Evolutionary conservation across 108 stramenopile genomes (phyloP).

Genomic region (Skeletonema costatum): DNA sequence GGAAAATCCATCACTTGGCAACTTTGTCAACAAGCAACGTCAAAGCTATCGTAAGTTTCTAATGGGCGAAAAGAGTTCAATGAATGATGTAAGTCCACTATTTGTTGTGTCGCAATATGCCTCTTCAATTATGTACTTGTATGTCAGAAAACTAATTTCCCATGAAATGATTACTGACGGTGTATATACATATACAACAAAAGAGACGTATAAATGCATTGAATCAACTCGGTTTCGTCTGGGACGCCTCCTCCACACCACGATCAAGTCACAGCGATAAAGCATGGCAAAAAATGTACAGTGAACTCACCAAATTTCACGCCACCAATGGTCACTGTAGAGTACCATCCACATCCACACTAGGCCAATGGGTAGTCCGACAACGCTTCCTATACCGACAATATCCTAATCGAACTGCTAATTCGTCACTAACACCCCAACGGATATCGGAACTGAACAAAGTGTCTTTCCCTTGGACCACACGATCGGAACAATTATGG

Average conservation of each 20-base stretch:
- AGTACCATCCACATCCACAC: conserved; percentile 27
- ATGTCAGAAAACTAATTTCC: neutral
- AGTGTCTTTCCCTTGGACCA: conserved; percentile 73
- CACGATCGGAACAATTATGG: conserved; percentile 70
- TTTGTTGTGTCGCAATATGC: neutral
- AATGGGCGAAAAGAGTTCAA: conserved; percentile 54
- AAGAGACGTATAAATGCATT: conserved; percentile 28
- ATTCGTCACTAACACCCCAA: conserved; percentile 43
- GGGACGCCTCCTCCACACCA: conserved; percentile 30
- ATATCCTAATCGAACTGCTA: conserved; percentile 8
- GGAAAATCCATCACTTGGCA: conserved; percentile 57
- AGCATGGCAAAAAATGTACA: conserved; percentile 62
- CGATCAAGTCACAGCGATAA: conserved; percentile 20
- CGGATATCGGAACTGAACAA: conserved; percentile 56
- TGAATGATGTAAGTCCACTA: conserved; percentile 13
- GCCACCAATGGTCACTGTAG: conserved; percentile 46
- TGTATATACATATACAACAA: neutral
- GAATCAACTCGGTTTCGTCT: conserved; percentile 38
- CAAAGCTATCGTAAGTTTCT: conserved; percentile 60
- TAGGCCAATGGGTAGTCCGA: conserved; percentile 45
- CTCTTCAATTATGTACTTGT: neutral
- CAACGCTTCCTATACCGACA: conserved; percentile 52
- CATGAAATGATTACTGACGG: neutral
- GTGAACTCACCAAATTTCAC: conserved; percentile 51
- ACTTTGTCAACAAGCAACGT: conserved; percentile 64